Conservation (phyloP, 371 early-diverging fungal genomes). For the Nematocida sp. region DNA sequence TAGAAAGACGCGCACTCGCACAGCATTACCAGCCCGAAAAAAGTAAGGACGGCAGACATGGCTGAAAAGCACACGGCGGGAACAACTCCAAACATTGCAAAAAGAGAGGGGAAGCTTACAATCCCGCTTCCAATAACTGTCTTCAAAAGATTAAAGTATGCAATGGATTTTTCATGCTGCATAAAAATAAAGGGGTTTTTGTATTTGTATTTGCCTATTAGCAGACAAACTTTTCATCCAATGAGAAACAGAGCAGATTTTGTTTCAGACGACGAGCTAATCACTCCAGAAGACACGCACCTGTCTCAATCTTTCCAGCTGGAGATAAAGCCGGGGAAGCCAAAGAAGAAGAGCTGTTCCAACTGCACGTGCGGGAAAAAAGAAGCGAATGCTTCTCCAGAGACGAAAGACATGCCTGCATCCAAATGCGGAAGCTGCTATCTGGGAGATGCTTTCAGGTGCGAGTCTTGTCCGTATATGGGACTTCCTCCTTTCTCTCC, state of each 20-base stretch:
- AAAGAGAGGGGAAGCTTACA: conserved; percentile 44
- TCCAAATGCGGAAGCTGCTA: conserved; percentile 73
- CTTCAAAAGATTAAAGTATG: conserved; percentile 53
- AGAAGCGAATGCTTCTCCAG: conserved; percentile 17
- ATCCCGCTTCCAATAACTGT: conserved; percentile 51
- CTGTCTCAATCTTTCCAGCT: neutral
- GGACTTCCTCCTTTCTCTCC: conserved; percentile 96
- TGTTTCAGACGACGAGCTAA: conserved; percentile 45
- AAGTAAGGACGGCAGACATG: conserved; percentile 13
- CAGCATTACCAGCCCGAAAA: conserved; percentile 44
- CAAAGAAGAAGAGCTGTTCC: conserved; percentile 51
- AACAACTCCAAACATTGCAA: conserved; percentile 39
- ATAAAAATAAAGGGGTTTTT: neutral
- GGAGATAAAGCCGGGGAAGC: conserved; percentile 12
- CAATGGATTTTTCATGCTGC: conserved; percentile 3
- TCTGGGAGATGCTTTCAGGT: conserved; percentile 96
- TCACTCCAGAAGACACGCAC: conserved; percentile 1
- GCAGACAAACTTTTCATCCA: conserved; percentile 10
- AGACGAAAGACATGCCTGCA: neutral
- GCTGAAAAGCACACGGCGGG: conserved; percentile 37
- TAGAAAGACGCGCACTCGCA: conserved; percentile 32
- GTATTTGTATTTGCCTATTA: neutral
- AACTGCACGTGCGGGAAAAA: conserved; percentile 60
- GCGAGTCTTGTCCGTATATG: conserved; percentile 85
- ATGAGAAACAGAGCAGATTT: conserved; percentile 12